A percentile compares a stretch with the other conserved stretches of the same genome.
Conservation (phyloP, 129 eudicot species). For the Mikania micrantha region DNA sequence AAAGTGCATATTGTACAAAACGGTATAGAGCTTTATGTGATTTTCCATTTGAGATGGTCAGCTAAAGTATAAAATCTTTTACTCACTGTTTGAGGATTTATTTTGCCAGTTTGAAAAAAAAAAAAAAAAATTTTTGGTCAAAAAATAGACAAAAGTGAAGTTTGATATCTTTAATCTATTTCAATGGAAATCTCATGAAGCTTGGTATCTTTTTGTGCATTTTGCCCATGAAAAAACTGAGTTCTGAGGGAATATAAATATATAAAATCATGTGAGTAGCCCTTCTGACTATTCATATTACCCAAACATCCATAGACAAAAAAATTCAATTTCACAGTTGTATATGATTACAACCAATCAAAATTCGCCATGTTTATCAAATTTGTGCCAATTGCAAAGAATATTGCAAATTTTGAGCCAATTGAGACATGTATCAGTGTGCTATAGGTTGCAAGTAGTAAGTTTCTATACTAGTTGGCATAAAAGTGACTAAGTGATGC, state of each 20-base stretch:
- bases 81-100: neutral
- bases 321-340: neutral
- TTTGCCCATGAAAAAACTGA: neutral
- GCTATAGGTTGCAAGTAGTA: neutral
- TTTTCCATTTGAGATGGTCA: neutral
- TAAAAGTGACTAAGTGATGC: neutral
- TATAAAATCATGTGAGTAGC: neutral
- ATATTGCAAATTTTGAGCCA: neutral
- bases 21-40: neutral
- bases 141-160: neutral
- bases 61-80: neutral
- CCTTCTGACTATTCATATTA: neutral
- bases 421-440: neutral
- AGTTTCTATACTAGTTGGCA: neutral
- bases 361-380: neutral
- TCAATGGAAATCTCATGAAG: neutral
- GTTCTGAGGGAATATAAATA: neutral
- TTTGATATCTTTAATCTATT: neutral
- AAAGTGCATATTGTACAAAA: neutral
- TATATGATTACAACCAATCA: neutral
- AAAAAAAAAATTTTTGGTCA: neutral
- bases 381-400: neutral
- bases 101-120: neutral
- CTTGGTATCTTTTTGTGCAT: neutral
- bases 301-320: neutral